Conservation (phyloP, 208 protist genomes). For the Entamoeba moshkovskii region DNA sequence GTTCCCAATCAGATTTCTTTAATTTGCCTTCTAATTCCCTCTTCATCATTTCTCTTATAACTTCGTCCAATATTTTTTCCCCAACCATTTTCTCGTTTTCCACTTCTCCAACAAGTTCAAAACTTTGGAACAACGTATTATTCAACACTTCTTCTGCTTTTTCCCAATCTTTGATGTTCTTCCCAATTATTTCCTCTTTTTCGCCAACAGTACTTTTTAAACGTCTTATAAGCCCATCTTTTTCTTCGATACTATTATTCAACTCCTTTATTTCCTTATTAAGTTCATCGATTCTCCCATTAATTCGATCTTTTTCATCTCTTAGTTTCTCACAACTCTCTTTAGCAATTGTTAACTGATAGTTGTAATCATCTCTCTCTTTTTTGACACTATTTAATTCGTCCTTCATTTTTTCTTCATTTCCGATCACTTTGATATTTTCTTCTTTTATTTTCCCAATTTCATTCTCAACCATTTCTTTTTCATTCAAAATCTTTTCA, state of each 20-base stretch:
- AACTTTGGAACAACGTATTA: background rate
- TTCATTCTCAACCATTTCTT: background rate
- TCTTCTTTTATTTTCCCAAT: background rate
- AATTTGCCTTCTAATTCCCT: too few relatives aligned
- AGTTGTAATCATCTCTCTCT: background rate
- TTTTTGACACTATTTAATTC: background rate
- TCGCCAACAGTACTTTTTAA: background rate
- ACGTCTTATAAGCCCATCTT: background rate
- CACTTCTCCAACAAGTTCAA: background rate
- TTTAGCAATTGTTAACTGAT: background rate
- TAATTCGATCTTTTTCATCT: background rate
- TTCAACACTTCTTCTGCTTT: background rate
- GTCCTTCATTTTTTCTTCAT: background rate
- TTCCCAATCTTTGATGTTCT: background rate
- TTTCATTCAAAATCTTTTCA: background rate
- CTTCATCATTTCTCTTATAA: background rate
- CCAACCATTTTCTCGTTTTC: background rate
- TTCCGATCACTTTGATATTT: background rate
- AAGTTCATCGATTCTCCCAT: background rate
- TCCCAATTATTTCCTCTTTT: background rate
- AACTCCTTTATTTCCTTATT: background rate
- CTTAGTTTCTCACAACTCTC: background rate
- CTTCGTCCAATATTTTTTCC: background rate
- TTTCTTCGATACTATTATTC: background rate
- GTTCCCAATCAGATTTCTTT: too few relatives aligned